Percentiles rank a stretch among this genome's conserved stretches.
phyloP scores from a whole-genome alignment of 306 rosid genomes.

The Glycine latifolia region DNA sequence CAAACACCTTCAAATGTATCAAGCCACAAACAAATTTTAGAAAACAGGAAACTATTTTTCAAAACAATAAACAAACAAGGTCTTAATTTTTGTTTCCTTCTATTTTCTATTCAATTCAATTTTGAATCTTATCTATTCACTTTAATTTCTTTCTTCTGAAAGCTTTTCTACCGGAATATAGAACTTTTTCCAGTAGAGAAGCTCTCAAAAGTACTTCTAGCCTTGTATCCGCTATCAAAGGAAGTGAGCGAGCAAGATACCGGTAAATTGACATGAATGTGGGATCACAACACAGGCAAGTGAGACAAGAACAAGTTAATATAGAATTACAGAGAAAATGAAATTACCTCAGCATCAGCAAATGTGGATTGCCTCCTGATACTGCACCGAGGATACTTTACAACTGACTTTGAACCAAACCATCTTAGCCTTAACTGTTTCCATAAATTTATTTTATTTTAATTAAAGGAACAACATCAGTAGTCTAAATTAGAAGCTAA shows the following conservation, averaged over 20 bases:
- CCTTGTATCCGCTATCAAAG: too few species aligned
- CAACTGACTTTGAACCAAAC: slow-evolving; percentile 83
- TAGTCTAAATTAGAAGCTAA: not conserved
- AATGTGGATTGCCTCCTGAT: slow-evolving; percentile 83
- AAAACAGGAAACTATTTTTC: not conserved
- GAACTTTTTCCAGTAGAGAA: too few species aligned
- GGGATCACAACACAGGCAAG: not conserved
- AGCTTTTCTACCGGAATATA: too few species aligned
- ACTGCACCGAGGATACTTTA: slow-evolving; percentile 89
- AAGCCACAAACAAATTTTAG: not conserved
- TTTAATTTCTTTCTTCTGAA: not conserved
- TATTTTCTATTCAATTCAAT: not conserved
- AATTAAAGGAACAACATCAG: not conserved
- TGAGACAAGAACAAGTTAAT: not conserved
- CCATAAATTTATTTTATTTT: not conserved
- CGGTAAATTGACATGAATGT: not conserved
- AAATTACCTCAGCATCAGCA: slow-evolving; percentile 90
- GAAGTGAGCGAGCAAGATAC: not conserved
- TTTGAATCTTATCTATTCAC: not conserved
- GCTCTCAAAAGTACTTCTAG: too few species aligned
- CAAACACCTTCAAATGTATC: not conserved
- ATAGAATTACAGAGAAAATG: slow-evolving; percentile 33
- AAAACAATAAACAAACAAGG: not conserved
- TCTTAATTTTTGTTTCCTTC: not conserved
- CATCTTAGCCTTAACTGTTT: slow-evolving; percentile 79